phyloP scores from a whole-genome alignment of 2,329 filamentous ascomycete genomes.

The Botrytis deweyae region DNA sequence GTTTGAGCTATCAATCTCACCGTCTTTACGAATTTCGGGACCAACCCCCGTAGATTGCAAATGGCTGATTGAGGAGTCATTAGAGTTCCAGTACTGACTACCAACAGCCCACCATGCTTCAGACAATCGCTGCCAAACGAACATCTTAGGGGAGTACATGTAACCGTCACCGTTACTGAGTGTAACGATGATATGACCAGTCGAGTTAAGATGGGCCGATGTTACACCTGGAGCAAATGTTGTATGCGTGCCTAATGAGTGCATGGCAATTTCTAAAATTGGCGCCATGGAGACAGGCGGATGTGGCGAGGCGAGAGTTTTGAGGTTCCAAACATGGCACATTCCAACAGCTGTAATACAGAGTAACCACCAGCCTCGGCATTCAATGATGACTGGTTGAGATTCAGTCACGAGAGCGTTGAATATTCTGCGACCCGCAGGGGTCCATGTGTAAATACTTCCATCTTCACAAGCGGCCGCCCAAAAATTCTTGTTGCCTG shows the following conservation, averaged over 20 bases:
- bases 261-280: conserved; percentile 80
- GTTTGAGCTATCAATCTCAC: conserved; percentile 52
- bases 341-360: conserved; percentile 86
- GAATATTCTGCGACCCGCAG: conserved; percentile 80
- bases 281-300: conserved; percentile 87
- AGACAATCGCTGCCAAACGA: conserved; percentile 90
- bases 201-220: conserved; percentile 85
- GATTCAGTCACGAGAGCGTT: conserved; percentile 86
- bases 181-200: conserved; percentile 82
- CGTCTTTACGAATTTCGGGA: conserved; percentile 49
- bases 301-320: conserved; percentile 78
- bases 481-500: conserved; percentile 89
- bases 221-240: conserved; percentile 82
- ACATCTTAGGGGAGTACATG: conserved; percentile 82
- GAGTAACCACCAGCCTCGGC: conserved; percentile 82
- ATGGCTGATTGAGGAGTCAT: conserved; percentile 82
- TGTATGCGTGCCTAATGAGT: conserved; percentile 72
- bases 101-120: conserved; percentile 98
- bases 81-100: conserved; percentile 98
- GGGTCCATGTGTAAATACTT: conserved; percentile 86
- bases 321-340: conserved; percentile 92
- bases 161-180: conserved; percentile 94
- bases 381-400: conserved; percentile 91
- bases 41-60: conserved; percentile 70
- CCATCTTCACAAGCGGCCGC: conserved; percentile 92